Percentiles rank a stretch among this genome's conserved stretches.
These are phyloP conservation scores for Basipetospora chlamydospora DNA, from an alignment of 2,329 filamentous ascomycete genomes.

Conservation along the genomic window DNA sequence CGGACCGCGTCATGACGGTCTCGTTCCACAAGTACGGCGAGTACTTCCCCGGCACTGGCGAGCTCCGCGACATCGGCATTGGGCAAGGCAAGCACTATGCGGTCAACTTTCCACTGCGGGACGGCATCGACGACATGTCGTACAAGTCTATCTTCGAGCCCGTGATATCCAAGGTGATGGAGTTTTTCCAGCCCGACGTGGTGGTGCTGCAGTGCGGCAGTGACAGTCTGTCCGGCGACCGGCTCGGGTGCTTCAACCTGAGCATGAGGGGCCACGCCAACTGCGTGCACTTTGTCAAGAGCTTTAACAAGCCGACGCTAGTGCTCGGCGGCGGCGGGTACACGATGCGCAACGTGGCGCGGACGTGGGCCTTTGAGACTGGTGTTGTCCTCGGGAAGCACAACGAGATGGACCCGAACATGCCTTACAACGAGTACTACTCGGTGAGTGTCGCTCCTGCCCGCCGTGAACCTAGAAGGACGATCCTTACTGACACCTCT, in stretches of 20 bases:
- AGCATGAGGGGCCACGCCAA: conserved; percentile 94
- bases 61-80: conserved; percentile 72
- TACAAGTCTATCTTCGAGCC: conserved; percentile 87
- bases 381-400: conserved; percentile 67
- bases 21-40: conserved; percentile 96
- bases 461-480: background rate
- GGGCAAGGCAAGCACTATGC: conserved; percentile 81
- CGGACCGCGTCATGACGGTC: conserved; percentile 82
- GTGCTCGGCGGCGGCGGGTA: conserved; percentile 93
- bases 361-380: conserved; percentile 95
- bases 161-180: conserved; percentile 76
- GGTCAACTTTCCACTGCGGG: conserved; percentile 81
- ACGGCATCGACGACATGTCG: conserved; percentile 78
- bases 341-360: conserved; percentile 91
- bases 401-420: conserved; percentile 55
- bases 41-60: conserved; percentile 88
- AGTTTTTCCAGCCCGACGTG: conserved; percentile 76
- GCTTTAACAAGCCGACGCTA: conserved; percentile 70
- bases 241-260: conserved; percentile 91
- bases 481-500: background rate
- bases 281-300: conserved; percentile 85
- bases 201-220: conserved; percentile 94
- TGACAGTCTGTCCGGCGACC: conserved; percentile 85
- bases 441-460: conserved; percentile 29
- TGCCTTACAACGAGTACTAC: conserved; percentile 96